phyloP scores from a whole-genome alignment of 1,284 basidiomycete species.

The Ceratobasidium sp. region DNA sequence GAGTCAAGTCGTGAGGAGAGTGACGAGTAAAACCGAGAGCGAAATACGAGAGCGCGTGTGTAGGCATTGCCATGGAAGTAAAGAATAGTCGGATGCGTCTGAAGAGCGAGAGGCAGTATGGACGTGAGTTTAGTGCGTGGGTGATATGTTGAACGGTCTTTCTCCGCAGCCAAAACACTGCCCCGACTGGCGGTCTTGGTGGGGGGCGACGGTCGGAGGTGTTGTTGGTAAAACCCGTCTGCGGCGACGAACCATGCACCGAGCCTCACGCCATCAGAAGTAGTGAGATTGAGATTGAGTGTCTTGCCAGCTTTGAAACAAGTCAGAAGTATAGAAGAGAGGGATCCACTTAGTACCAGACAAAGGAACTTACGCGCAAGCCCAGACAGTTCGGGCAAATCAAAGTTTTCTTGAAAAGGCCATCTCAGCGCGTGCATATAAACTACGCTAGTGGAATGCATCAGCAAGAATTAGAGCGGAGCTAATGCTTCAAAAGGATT shows the following conservation, averaged over 20 bases:
- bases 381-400: constrained; percentile 81
- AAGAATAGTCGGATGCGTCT: constrained; percentile 77
- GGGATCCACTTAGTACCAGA: not conserved
- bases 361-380: constrained; percentile 76
- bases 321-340: not conserved
- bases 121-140: constrained; percentile 52
- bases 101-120: constrained; percentile 65
- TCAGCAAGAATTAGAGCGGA: constrained; percentile 18
- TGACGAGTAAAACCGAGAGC: constrained; percentile 73
- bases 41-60: constrained; percentile 76
- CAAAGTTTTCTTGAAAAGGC: constrained; percentile 75
- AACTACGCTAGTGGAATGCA: constrained; percentile 59
- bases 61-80: constrained; percentile 94
- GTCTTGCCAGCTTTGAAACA: constrained; percentile 78
- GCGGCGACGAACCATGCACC: constrained; percentile 94
- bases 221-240: constrained; percentile 68
- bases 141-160: constrained; percentile 5
- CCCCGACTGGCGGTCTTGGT: constrained; percentile 48
- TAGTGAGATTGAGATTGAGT: constrained; percentile 77
- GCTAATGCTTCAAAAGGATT: constrained; percentile 17
- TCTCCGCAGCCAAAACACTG: constrained; percentile 50
- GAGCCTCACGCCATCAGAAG: constrained; percentile 81
- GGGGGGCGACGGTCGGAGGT: constrained; percentile 33
- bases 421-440: constrained; percentile 79
- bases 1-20: constrained; percentile 74